A percentile compares a stretch with the other conserved stretches of the same genome.
These are phyloP conservation scores for Blastobotrys chiropterorum DNA, from an alignment of 805 yeast genomes.

Conservation along the genomic window DNA sequence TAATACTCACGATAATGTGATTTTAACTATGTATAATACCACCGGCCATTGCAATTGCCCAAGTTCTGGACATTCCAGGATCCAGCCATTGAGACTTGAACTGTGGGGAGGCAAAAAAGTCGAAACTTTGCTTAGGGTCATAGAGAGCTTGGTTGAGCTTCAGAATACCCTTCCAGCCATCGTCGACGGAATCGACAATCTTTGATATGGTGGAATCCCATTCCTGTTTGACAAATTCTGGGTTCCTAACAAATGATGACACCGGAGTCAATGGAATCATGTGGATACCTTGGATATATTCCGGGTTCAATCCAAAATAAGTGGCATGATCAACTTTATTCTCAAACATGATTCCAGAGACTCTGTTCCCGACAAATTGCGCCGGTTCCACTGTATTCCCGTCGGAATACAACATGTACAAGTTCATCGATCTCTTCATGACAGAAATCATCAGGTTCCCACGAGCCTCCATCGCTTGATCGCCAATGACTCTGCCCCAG, in stretches of 20 bases:
- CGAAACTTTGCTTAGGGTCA: slow-evolving; percentile 58
- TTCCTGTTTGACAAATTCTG: slow-evolving; percentile 46
- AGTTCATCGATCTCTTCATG: slow-evolving; percentile 47
- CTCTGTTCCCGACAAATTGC: slow-evolving; percentile 49
- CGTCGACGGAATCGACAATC: slow-evolving; percentile 39
- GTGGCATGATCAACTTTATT: slow-evolving; percentile 70
- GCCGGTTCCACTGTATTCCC: slow-evolving; percentile 48
- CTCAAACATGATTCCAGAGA: slow-evolving; percentile 64
- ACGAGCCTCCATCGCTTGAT: slow-evolving; percentile 45
- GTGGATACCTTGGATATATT: slow-evolving; percentile 72
- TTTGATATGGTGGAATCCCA: slow-evolving; percentile 48
- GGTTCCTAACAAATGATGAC: slow-evolving; percentile 49
- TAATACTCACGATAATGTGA: too few relatives aligned
- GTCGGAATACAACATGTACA: slow-evolving; percentile 46
- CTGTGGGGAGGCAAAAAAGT: slow-evolving; percentile 48
- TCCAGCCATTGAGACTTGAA: slow-evolving; percentile 59
- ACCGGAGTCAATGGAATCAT: slow-evolving; percentile 68
- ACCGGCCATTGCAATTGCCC: slow-evolving; percentile 73
- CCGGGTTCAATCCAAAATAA: slow-evolving; percentile 54
- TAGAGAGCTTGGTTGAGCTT: slow-evolving; percentile 66
- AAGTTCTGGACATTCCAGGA: slow-evolving; percentile 78
- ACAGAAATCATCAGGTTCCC: slow-evolving; percentile 56
- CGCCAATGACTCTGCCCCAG: slow-evolving; percentile 59
- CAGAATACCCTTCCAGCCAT: slow-evolving; percentile 61
- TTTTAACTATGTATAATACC: too few relatives aligned